Conservation (phyloP, 805 yeast genomes). For the Kodamaea nitidulidarum region DNA sequence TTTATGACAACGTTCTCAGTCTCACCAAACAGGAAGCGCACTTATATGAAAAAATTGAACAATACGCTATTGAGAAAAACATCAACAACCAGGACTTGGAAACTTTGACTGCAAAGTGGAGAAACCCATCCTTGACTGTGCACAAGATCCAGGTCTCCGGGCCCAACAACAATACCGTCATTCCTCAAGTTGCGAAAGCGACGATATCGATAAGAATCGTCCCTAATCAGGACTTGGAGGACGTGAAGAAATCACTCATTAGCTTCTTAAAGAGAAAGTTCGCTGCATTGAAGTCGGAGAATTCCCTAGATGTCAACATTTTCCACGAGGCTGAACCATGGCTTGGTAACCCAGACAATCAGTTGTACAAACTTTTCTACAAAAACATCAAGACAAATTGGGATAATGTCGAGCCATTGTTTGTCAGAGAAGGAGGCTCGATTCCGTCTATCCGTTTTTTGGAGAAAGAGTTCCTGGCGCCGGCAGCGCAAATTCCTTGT, state of each 20-base stretch:
- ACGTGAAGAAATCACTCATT: slow-evolving; percentile 49
- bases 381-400: slow-evolving; percentile 65
- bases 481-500: slow-evolving; percentile 94
- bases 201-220: slow-evolving; percentile 81
- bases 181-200: slow-evolving; percentile 76
- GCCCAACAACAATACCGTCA: slow-evolving; percentile 84
- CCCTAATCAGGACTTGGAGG: slow-evolving; percentile 73
- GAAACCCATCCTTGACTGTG: slow-evolving; percentile 82
- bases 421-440: slow-evolving; percentile 94
- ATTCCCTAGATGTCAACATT: slow-evolving; percentile 56
- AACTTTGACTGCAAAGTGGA: slow-evolving; percentile 77
- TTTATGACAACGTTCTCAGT: slow-evolving; percentile 63
- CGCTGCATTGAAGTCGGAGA: slow-evolving; percentile 49
- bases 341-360: slow-evolving; percentile 82
- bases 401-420: slow-evolving; percentile 70
- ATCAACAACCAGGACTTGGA: slow-evolving; percentile 35
- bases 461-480: slow-evolving; percentile 78
- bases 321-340: slow-evolving; percentile 92
- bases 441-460: slow-evolving; percentile 85
- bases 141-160: slow-evolving; percentile 86
- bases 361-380: slow-evolving; percentile 64
- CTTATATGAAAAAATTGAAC: slow-evolving; percentile 58
- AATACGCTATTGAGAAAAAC: slow-evolving; percentile 24
- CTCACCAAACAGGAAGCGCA: slow-evolving; percentile 54
- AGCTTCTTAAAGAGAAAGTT: slow-evolving; percentile 47